A percentile compares a stretch with the other conserved stretches of the same genome.
Conservation (phyloP, 352 stramenopile species). For the Proteromonas lacertae region DNA sequence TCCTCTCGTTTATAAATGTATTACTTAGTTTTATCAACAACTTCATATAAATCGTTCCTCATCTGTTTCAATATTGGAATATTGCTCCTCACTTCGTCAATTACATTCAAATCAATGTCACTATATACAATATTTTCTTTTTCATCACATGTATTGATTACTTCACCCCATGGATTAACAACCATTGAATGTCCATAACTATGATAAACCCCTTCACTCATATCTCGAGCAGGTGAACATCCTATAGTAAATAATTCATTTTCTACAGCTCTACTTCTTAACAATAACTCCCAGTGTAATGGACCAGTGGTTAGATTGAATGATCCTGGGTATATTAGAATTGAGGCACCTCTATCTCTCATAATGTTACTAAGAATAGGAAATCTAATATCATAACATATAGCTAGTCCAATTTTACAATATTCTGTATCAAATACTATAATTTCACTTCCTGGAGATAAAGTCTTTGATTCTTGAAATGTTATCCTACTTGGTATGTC, state of each 20-base stretch:
- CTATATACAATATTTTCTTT: conserved; percentile 56
- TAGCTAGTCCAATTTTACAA: conserved; percentile 67
- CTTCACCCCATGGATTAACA: conserved; percentile 79
- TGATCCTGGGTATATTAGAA: conserved; percentile 47
- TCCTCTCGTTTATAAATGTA: no score
- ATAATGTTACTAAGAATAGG: conserved; percentile 79
- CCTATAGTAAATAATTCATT: conserved; percentile 59
- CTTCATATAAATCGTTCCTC: conserved; percentile 74
- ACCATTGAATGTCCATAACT: conserved; percentile 90
- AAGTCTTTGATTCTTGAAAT: conserved; percentile 95
- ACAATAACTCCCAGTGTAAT: conserved; percentile 91
- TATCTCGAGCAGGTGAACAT: conserved; percentile 65
- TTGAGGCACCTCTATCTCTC: conserved; percentile 32
- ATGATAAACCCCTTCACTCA: conserved; percentile 57
- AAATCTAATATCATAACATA: conserved; percentile 99
- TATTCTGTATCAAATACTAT: conserved; percentile 16
- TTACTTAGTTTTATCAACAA: no score
- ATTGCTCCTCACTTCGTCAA: conserved; percentile 66
- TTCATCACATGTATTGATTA: conserved; percentile 70
- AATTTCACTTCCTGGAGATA: conserved; percentile 46
- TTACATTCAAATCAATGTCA: conserved; percentile 65
- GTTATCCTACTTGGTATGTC: conserved; percentile 89
- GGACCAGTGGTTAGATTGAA: conserved; percentile 73
- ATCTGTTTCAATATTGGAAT: conserved; percentile 77
- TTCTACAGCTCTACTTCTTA: conserved; percentile 64